Conservation (phyloP, 2,329 filamentous ascomycete species). For the Diaporthe humulicola region DNA sequence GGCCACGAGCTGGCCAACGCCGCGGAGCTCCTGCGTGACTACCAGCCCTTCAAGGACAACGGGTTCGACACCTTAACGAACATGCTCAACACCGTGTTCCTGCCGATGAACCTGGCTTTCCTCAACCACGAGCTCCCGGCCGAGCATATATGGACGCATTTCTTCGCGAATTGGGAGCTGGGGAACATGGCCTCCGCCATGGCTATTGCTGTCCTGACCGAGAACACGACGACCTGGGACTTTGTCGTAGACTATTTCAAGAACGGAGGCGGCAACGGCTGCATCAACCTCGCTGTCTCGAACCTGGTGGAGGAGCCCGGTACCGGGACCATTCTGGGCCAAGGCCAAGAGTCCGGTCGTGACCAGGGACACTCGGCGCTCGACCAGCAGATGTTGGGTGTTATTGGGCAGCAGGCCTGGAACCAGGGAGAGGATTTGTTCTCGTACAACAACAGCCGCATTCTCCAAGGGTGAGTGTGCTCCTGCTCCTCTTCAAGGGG, state of each 20-base stretch:
- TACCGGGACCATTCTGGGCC: constrained; percentile 49
- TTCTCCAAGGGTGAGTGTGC: constrained; percentile 38
- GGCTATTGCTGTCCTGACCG: constrained; percentile 57
- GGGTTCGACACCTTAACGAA: constrained; percentile 43
- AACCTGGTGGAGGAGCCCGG: constrained; percentile 48
- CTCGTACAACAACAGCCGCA: constrained; percentile 45
- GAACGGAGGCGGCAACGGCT: constrained; percentile 53
- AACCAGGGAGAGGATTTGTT: constrained; percentile 44
- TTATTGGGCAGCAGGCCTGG: constrained; percentile 56
- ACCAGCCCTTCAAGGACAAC: constrained; percentile 48
- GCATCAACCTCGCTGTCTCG: constrained; percentile 50
- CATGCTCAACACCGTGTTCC: constrained; percentile 55
- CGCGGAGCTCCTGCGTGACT: constrained; percentile 56
- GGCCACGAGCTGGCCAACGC: constrained; percentile 62
- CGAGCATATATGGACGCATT: constrained; percentile 50
- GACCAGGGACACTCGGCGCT: constrained; percentile 61
- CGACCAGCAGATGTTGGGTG: constrained; percentile 54
- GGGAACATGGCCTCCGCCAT: constrained; percentile 55
- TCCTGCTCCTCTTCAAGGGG: no score
- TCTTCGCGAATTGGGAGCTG: constrained; percentile 60
- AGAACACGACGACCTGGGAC: constrained; percentile 56
- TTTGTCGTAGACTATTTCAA: constrained; percentile 56
- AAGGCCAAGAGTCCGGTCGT: constrained; percentile 57
- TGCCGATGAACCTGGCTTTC: constrained; percentile 54
- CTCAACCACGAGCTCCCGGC: constrained; percentile 50